Evolutionary conservation across 2,329 filamentous ascomycete genomes (phyloP).

Genomic region (Cladophialophora yegresii): DNA sequence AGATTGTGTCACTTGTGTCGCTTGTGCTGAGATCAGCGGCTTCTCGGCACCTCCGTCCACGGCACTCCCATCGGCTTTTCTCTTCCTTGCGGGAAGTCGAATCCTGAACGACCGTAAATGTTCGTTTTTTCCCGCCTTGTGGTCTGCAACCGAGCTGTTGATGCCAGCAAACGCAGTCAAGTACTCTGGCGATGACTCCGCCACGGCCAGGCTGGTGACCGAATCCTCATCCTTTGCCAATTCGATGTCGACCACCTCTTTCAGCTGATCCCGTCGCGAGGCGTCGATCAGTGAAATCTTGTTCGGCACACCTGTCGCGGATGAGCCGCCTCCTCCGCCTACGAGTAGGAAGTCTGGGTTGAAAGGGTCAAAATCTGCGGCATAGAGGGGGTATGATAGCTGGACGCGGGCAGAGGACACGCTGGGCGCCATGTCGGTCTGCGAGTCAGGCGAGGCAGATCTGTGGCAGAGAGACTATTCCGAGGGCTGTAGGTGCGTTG

Average conservation of each 20-base stretch:
- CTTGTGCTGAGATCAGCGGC: constrained; percentile 23
- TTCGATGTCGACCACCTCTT: constrained; percentile 70
- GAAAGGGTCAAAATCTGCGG: constrained; percentile 82
- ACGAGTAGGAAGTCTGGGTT: constrained; percentile 76
- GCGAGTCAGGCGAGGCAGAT: background rate
- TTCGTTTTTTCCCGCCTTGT: constrained; percentile 75
- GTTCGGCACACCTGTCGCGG: constrained; percentile 79
- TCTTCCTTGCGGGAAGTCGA: constrained; percentile 54
- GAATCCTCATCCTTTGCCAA: constrained; percentile 85
- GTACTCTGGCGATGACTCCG: constrained; percentile 58
- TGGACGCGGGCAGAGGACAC: constrained; percentile 31
- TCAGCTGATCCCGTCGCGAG: constrained; percentile 63
- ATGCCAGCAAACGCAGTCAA: constrained; percentile 71
- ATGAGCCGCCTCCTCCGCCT: constrained; percentile 82
- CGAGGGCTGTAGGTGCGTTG: background rate
- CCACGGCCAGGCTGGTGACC: constrained; percentile 76
- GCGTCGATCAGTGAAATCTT: constrained; percentile 76
- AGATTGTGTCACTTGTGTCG: constrained; percentile 35
- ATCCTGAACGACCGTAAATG: constrained; percentile 79
- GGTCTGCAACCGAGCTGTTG: constrained; percentile 74
- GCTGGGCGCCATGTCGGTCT: constrained; percentile 25
- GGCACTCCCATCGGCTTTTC: constrained; percentile 31
- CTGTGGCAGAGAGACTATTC: background rate
- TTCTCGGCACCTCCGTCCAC: constrained; percentile 32
- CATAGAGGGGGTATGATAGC: constrained; percentile 81